Evolutionary conservation across 2,329 filamentous ascomycete genomes (phyloP), one percentile per base, ranked within the genome.

Genomic region (Epichloe uncinata): DNA sequence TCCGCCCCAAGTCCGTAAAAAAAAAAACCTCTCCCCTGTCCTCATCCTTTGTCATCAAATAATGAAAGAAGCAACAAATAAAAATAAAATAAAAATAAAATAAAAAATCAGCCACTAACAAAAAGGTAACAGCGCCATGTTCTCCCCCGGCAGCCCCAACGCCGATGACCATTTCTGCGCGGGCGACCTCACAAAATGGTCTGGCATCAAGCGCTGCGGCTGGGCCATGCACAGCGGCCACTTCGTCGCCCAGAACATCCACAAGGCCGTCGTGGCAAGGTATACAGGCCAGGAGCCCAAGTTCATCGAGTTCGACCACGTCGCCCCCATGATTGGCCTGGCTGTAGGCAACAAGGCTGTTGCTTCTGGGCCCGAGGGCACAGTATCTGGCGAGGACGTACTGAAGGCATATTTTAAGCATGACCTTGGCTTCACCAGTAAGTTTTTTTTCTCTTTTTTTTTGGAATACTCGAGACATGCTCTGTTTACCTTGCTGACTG

Each of bases 181-280:
- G 22, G 86, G 86, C 15, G 86, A 91, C 60, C 69, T 85, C 15
- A 77, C 75, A 34, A 69, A 71, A 45, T 90, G 86, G 85, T 77
- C 82, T 0, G 85, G 85, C 42, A 88, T 91, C 68, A 90, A 88
- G 70, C 82, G 86, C 42, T 87, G 82, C 58, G 85, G 86, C 22
- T 78, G 73, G 15, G 86, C 86, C 35, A 86, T 90, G 75, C 78
- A 85, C 60, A 81, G 82, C 71, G 86, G 85, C 37, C 77, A 81
- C 58, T 72, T 75, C 60, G 62, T 78, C 3, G 84, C 79, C 6
- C 66, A 74, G 48, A 90, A 90, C 61, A 75, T 85, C 49, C 76
- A 85, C 66, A 77, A 84, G 65, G 67, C 72, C 22, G 79, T 85
- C 60, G 62, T 78, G 16, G 16, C 16, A 16, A 16, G 16, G 47